These are phyloP conservation scores for Guillardia theta DNA, from an alignment of 78 protist species.

Conservation along the genomic window DNA sequence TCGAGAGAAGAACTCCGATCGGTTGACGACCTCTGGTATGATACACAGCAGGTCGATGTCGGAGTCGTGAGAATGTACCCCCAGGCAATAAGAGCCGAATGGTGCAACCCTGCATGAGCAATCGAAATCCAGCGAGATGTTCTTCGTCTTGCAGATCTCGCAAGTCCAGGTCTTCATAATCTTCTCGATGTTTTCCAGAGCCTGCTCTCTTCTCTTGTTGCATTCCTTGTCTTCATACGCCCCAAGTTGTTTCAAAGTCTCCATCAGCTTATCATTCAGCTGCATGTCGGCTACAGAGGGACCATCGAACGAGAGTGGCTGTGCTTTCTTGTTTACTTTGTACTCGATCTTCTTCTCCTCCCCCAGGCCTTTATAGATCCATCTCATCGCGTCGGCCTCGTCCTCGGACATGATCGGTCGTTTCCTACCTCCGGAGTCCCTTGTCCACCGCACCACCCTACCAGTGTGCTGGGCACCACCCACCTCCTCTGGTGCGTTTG, in stretches of 20 bases:
- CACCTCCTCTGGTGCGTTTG: too few species aligned
- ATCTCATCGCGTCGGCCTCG: not conserved
- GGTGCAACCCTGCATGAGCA: not conserved
- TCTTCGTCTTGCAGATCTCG: not conserved
- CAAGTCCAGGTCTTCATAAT: not conserved
- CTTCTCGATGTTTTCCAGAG: not conserved
- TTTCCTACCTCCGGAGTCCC: too few species aligned
- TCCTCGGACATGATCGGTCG: too few species aligned
- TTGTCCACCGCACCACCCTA: too few species aligned
- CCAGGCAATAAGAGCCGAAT: constrained; percentile 17
- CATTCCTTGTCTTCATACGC: not conserved
- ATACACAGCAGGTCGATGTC: constrained; percentile 41
- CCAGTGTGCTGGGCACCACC: too few species aligned
- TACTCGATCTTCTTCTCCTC: not conserved
- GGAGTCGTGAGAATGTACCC: constrained; percentile 7
- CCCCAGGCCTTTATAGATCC: not conserved
- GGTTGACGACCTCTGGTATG: not conserved
- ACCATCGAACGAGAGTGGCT: not conserved
- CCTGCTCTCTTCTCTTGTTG: not conserved
- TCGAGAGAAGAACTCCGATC: not conserved
- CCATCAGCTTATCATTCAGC: not conserved
- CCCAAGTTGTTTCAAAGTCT: not conserved
- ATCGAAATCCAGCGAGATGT: not conserved
- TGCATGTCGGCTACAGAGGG: not conserved
- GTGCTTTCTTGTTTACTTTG: not conserved